Percentiles rank a stretch among this genome's conserved stretches.
These are phyloP conservation scores for Eucalyptus cladocalyx DNA, from an alignment of 345 rosid species.

Conservation along the genomic window DNA sequence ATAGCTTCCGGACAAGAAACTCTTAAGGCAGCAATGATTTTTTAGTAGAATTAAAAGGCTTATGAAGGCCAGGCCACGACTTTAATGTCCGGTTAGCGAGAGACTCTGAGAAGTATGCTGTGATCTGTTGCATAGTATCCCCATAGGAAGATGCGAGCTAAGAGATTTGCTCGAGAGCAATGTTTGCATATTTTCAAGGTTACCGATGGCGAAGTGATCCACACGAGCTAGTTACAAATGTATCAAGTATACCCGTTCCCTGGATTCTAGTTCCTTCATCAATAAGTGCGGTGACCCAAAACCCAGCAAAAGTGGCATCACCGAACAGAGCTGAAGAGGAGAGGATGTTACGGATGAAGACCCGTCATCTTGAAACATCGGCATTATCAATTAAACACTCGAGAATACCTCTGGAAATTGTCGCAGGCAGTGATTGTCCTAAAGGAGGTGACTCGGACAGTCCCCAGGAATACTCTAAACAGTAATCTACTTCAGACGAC, in stretches of 20 bases:
- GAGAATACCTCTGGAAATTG: neutral
- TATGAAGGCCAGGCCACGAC: slow-evolving; percentile 81
- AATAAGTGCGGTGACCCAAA: slow-evolving; percentile 54
- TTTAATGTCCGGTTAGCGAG: slow-evolving; percentile 64
- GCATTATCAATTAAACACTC: neutral
- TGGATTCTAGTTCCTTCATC: slow-evolving; percentile 70
- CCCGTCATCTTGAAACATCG: slow-evolving; percentile 68
- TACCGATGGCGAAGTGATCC: slow-evolving; percentile 61
- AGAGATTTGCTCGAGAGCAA: slow-evolving; percentile 71
- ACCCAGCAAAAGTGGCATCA: slow-evolving; percentile 25
- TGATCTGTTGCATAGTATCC: slow-evolving; percentile 84
- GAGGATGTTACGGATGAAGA: slow-evolving; percentile 81
- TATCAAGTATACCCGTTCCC: slow-evolving; percentile 78
- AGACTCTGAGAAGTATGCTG: slow-evolving; percentile 70
- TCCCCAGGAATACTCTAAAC: neutral
- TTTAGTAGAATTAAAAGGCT: slow-evolving; percentile 67
- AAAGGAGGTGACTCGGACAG: neutral
- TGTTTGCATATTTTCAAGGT: slow-evolving; percentile 69
- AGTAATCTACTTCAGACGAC: neutral
- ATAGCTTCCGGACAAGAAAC: slow-evolving; percentile 38
- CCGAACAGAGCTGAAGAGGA: slow-evolving; percentile 66
- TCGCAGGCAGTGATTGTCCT: neutral
- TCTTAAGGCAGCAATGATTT: slow-evolving; percentile 35
- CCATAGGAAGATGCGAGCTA: slow-evolving; percentile 69
- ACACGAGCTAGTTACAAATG: slow-evolving; percentile 78